Conservation (phyloP, 768 basidiomycete species). For the Mycena amicta region DNA sequence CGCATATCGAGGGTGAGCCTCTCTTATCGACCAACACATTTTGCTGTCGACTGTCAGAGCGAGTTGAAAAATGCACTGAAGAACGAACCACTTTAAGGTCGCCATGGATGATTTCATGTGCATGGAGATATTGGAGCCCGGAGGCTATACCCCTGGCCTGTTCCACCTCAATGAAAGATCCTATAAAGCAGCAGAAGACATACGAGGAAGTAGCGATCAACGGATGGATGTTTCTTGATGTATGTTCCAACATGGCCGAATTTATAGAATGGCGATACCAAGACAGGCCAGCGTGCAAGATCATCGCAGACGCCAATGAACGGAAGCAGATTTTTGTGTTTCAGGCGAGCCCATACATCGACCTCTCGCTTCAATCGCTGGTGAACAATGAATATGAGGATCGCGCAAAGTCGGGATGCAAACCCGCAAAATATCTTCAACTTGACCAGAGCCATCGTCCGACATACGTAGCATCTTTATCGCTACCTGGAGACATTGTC, state of each 20-base stretch:
- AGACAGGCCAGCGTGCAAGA: neutral
- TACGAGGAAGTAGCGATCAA: neutral
- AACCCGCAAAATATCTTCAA: slow-evolving; percentile 13
- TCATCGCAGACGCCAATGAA: slow-evolving; percentile 20
- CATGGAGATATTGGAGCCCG: slow-evolving; percentile 26
- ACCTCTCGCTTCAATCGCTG: slow-evolving; percentile 15
- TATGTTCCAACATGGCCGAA: slow-evolving; percentile 13
- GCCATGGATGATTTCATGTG: slow-evolving; percentile 24
- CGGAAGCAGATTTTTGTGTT: slow-evolving; percentile 18
- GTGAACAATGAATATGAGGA: neutral
- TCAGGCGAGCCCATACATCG: slow-evolving; percentile 13
- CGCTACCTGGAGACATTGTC: slow-evolving; percentile 5
- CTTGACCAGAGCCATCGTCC: slow-evolving; percentile 12
- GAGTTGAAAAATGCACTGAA: no score
- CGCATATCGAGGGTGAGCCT: slow-evolving; percentile 21
- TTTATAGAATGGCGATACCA: slow-evolving; percentile 14
- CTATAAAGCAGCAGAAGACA: no score
- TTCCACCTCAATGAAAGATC: neutral
- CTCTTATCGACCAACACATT: slow-evolving; percentile 26
- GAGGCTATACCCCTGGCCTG: slow-evolving; percentile 19
- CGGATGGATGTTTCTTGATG: neutral
- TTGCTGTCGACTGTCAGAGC: slow-evolving; percentile 16
- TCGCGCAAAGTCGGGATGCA: no score
- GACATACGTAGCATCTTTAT: slow-evolving; percentile 17
- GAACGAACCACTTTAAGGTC: slow-evolving; percentile 28